Evolutionary conservation across 1,284 basidiomycete genomes (phyloP).

Genomic region (Laetiporus sulphureus): DNA sequence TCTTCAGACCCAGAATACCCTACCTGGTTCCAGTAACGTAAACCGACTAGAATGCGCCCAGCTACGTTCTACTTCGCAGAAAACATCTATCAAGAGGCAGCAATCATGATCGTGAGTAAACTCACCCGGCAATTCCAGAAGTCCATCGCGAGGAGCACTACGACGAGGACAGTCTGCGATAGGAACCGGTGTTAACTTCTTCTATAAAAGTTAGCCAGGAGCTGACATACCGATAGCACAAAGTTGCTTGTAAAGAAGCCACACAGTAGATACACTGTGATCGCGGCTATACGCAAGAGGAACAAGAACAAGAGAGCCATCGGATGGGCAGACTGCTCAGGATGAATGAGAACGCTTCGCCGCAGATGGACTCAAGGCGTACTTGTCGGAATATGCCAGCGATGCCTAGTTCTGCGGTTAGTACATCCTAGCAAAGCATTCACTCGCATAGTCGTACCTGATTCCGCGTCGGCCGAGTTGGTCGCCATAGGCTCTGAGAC

Average conservation of each 20-base stretch:
- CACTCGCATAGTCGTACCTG: too few species aligned
- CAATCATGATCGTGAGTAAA: too few species aligned
- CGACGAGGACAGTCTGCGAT: constrained; percentile 79
- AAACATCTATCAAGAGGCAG: too few species aligned
- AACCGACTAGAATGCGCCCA: constrained; percentile 83
- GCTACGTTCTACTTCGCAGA: constrained; percentile 71
- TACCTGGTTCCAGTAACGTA: constrained; percentile 95
- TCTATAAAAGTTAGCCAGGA: constrained; percentile 1
- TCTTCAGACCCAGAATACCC: not conserved
- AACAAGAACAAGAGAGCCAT: constrained; percentile 79
- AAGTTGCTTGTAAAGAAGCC: constrained; percentile 86
- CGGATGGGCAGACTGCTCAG: constrained; percentile 72
- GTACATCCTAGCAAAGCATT: too few species aligned
- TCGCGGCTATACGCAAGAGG: constrained; percentile 79
- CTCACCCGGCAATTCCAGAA: constrained; percentile 92
- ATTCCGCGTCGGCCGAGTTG: constrained; percentile 58
- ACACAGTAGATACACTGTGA: constrained; percentile 83
- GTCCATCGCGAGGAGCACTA: constrained; percentile 88
- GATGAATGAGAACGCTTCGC: constrained; percentile 4
- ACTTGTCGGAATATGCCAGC: constrained; percentile 74
- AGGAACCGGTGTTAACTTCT: not conserved
- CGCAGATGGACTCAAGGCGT: constrained; percentile 10
- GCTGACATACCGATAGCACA: constrained; percentile 70
- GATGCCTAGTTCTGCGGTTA: too few species aligned
- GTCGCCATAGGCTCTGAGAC: constrained; percentile 40